phyloP scores from a whole-genome alignment of 2,329 filamentous ascomycete genomes.

The Colletotrichum sublineola region DNA sequence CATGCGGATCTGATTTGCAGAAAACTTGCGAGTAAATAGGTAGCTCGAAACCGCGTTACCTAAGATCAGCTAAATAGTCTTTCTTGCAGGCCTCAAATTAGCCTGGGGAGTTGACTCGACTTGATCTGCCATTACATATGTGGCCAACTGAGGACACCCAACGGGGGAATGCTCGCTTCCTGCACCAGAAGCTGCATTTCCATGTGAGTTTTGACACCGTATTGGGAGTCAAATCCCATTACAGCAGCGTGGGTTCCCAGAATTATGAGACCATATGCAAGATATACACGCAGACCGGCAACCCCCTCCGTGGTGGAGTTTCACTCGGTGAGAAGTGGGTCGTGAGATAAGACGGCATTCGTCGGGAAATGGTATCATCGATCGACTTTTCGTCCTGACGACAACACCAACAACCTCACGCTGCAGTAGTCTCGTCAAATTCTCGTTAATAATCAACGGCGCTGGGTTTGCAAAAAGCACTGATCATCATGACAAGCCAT shows the following conservation, averaged over 20 bases:
- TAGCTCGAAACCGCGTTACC: constrained; percentile 34
- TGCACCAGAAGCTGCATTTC: constrained; percentile 43
- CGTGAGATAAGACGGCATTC: constrained; percentile 28
- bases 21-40: neutral
- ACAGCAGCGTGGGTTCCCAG: constrained; percentile 43
- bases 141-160: constrained; percentile 41
- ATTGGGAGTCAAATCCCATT: constrained; percentile 35
- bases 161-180: constrained; percentile 38
- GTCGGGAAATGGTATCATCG: constrained; percentile 35
- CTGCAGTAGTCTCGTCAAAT: too few relatives aligned
- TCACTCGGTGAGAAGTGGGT: constrained; percentile 5
- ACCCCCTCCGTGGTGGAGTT: constrained; percentile 3
- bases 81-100: constrained; percentile 35
- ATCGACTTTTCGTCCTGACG: neutral
- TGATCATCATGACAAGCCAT: neutral
- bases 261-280: constrained; percentile 40
- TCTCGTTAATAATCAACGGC: too few relatives aligned
- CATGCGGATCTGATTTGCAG: constrained; percentile 40
- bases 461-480: neutral
- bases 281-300: neutral
- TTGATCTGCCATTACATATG: constrained; percentile 37
- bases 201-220: constrained; percentile 38
- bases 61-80: constrained; percentile 42
- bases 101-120: constrained; percentile 39
- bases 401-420: constrained; percentile 1